These are phyloP conservation scores for Hypsizygus marmoreus DNA, from an alignment of 768 basidiomycete genomes.

Conservation along the genomic window DNA sequence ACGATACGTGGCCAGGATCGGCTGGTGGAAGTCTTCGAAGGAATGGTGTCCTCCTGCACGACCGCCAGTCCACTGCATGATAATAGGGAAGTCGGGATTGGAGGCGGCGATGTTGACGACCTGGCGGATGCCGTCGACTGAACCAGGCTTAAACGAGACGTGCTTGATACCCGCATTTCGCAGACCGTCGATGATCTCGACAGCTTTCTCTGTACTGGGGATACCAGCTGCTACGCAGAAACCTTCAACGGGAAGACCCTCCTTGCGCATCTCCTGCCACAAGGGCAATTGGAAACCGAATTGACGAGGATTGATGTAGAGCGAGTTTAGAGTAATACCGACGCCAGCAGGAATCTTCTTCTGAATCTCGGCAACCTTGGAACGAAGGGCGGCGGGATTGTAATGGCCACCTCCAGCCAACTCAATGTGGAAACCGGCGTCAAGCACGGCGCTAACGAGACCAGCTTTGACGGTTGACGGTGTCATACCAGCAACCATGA, in stretches of 20 bases:
- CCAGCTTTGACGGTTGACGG: conserved; percentile 95
- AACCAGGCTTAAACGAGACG: conserved; percentile 97
- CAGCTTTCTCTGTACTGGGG: conserved; percentile 94
- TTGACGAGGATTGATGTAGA: conserved; percentile 98
- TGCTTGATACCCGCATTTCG: conserved; percentile 88
- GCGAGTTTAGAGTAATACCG: conserved; percentile 90
- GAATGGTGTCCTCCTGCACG: conserved; percentile 99
- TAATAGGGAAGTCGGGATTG: conserved; percentile 95
- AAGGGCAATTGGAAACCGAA: conserved; percentile 96
- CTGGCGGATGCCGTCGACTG: conserved; percentile 95
- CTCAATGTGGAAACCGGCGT: conserved; percentile 95
- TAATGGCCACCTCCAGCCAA: conserved; percentile 98
- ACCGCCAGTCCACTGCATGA: conserved; percentile 99
- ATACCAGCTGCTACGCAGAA: conserved; percentile 99
- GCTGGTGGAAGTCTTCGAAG: conserved; percentile 98
- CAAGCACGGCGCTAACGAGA: conserved; percentile 90
- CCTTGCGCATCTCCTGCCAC: conserved; percentile 97
- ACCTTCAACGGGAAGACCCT: conserved; percentile 96
- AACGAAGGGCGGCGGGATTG: conserved; percentile 83
- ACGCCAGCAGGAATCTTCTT: conserved; percentile 81
- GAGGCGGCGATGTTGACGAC: conserved; percentile 94
- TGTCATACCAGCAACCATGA: conserved; percentile 99
- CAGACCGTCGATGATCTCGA: conserved; percentile 90
- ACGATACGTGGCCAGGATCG: conserved; percentile 86
- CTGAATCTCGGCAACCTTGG: conserved; percentile 93